These are phyloP conservation scores for Hansfordia pulvinata DNA, from an alignment of 2,329 filamentous ascomycete species.

Conservation along the genomic window DNA sequence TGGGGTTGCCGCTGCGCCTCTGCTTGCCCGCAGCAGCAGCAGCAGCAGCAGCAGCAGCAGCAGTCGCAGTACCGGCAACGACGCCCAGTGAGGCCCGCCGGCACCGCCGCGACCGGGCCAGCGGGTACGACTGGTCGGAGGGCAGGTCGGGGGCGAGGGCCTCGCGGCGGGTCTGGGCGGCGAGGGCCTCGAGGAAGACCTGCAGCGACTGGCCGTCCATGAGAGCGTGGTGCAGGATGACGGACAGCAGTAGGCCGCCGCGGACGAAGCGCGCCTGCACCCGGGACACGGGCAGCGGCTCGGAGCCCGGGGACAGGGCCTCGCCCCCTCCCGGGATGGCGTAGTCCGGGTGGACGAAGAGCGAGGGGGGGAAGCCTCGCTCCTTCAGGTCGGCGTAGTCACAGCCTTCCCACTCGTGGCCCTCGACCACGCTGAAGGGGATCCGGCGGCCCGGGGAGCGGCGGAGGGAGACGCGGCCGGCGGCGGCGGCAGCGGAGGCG, in stretches of 20 bases:
- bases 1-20: too few species aligned
- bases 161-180: constrained; percentile 17
- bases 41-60: too few species aligned
- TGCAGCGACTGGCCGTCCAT: constrained; percentile 25
- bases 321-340: constrained; percentile 11
- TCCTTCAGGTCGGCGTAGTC: constrained; percentile 12
- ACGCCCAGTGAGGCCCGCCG: constrained; percentile 6
- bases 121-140: constrained; percentile 13
- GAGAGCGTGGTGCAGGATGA: constrained; percentile 27
- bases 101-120: constrained; percentile 5
- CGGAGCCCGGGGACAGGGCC: constrained; percentile 6
- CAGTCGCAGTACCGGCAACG: too few species aligned
- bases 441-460: constrained; percentile 13
- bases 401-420: constrained; percentile 5
- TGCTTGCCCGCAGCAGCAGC: too few species aligned
- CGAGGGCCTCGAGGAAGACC: constrained; percentile 24
- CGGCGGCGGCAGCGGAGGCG: constrained; percentile 7
- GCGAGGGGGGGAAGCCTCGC: constrained; percentile 13
- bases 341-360: constrained; percentile 12
- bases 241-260: constrained; percentile 24
- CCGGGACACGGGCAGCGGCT: constrained; percentile 20
- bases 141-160: constrained; percentile 7
- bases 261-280: constrained; percentile 22
- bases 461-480: constrained; percentile 8
- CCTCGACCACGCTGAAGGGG: constrained; percentile 10